A percentile compares a stretch with the other conserved stretches of the same genome.
phyloP scores from a whole-genome alignment of 2,329 filamentous ascomycete genomes.

The Periglandula ipomoeae region DNA sequence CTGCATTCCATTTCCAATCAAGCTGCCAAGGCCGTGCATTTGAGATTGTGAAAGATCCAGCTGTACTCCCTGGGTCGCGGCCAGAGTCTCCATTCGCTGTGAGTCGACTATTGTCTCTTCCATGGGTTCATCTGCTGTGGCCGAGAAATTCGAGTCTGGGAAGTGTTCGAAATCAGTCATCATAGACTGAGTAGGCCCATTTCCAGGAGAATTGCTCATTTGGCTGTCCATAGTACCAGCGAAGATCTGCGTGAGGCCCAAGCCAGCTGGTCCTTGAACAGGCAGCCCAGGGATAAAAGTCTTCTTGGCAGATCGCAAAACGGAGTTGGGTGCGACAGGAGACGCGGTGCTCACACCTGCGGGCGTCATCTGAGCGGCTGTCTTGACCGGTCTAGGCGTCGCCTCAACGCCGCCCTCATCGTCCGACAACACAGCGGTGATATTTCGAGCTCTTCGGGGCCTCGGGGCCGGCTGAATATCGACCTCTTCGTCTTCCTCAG shows the following conservation, averaged over 20 bases:
- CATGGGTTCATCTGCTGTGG: conserved; percentile 44
- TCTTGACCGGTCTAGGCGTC: conserved; percentile 39
- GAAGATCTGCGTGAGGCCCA: conserved; percentile 85
- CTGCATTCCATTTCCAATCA: conserved; percentile 34
- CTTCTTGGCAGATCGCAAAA: conserved; percentile 60
- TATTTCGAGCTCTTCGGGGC: conserved; percentile 40
- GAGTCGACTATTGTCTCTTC: conserved; percentile 43
- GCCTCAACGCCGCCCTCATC: conserved; percentile 40
- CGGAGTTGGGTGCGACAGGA: conserved; percentile 50
- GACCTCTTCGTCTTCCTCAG: conserved; percentile 23
- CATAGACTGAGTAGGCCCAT: conserved; percentile 32
- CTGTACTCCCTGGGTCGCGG: conserved; percentile 35
- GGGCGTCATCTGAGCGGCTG: conserved; percentile 30
- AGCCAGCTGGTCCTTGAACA: conserved; percentile 48
- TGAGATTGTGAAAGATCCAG: conserved; percentile 54
- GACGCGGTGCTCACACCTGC: conserved; percentile 34
- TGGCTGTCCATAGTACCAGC: conserved; percentile 73
- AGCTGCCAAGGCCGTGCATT: conserved; percentile 47
- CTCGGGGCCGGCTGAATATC: conserved; percentile 32
- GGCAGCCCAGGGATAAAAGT: conserved; percentile 61
- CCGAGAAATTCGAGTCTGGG: conserved; percentile 52
- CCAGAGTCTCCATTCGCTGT: conserved; percentile 27
- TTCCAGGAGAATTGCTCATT: conserved; percentile 14
- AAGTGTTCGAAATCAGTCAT: conserved; percentile 51
- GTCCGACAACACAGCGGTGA: conserved; percentile 48